These are phyloP conservation scores for Thuja plicata DNA, from an alignment of 83 land plant species.

Conservation along the genomic window DNA sequence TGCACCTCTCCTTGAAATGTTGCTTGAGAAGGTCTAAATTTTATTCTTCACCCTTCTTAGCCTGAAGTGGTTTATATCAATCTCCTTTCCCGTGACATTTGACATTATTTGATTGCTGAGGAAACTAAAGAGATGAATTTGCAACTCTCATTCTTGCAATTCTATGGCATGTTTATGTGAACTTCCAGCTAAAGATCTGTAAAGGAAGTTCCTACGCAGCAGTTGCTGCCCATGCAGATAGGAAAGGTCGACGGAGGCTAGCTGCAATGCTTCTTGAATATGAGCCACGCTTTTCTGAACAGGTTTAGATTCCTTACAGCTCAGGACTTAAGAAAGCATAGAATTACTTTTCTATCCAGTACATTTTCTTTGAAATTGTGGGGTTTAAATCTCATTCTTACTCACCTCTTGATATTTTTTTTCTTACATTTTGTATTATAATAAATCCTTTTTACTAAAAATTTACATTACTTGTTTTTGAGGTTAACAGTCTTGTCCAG, in stretches of 20 bases:
- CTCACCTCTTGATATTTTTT: neutral
- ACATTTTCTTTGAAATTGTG: neutral
- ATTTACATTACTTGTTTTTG: neutral
- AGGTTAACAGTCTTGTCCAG: neutral
- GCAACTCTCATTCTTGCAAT: neutral
- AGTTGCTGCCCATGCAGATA: constrained; percentile 93
- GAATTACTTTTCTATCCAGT: neutral
- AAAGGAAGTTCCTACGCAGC: constrained; percentile 96
- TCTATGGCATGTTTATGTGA: neutral
- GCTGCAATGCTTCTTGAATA: constrained; percentile 95
- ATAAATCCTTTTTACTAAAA: neutral
- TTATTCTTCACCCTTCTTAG: constrained; percentile 5
- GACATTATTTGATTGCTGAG: neutral
- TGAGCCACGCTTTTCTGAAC: constrained; percentile 93
- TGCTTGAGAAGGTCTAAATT: constrained; percentile 81
- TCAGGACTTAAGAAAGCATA: neutral
- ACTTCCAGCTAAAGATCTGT: constrained; percentile 78
- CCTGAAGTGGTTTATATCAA: constrained; percentile 18
- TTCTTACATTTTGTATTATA: neutral
- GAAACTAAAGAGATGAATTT: neutral
- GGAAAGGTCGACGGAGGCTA: constrained; percentile 74
- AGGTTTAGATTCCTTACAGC: constrained; percentile 38
- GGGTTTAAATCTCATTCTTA: neutral
- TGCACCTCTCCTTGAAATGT: constrained; percentile 62
- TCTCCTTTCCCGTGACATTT: neutral